Conservation (phyloP, 202 grass and related monocot species). For the Hordeum pubiflorum region DNA sequence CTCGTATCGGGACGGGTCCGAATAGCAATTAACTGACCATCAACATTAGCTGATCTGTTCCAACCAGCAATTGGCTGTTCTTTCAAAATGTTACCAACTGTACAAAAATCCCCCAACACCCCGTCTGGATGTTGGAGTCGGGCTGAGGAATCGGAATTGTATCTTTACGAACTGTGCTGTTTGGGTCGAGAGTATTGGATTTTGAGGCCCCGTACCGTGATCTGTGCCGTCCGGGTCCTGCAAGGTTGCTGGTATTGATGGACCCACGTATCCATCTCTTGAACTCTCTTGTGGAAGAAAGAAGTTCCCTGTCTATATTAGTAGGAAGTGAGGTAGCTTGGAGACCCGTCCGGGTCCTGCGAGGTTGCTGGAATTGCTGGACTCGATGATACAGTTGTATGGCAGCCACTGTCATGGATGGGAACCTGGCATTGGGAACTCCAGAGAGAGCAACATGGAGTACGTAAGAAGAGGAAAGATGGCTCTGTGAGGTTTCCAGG, state of each 20-base stretch:
- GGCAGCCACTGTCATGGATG: background rate
- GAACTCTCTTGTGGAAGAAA: no score
- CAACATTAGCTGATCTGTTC: background rate
- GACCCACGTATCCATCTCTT: no score
- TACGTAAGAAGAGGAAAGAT: background rate
- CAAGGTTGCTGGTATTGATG: no score
- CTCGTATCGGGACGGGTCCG: no score
- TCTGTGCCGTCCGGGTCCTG: background rate
- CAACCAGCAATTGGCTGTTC: background rate
- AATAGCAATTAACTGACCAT: no score
- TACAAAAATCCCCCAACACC: background rate
- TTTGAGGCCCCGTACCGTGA: background rate
- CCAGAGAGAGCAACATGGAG: background rate
- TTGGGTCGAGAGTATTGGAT: background rate
- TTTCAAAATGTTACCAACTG: constrained; percentile 1
- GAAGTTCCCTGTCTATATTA: no score
- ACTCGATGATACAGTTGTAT: background rate
- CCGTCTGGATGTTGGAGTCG: background rate
- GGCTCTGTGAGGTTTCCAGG: background rate
- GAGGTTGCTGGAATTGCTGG: background rate
- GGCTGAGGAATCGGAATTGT: background rate
- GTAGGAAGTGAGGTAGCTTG: no score
- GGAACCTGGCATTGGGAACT: background rate
- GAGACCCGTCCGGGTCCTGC: background rate
- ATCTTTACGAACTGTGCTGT: background rate